Base-by-base conservation (phyloP, 768 basidiomycete genomes). In the Lyophyllum decastes region DNA sequence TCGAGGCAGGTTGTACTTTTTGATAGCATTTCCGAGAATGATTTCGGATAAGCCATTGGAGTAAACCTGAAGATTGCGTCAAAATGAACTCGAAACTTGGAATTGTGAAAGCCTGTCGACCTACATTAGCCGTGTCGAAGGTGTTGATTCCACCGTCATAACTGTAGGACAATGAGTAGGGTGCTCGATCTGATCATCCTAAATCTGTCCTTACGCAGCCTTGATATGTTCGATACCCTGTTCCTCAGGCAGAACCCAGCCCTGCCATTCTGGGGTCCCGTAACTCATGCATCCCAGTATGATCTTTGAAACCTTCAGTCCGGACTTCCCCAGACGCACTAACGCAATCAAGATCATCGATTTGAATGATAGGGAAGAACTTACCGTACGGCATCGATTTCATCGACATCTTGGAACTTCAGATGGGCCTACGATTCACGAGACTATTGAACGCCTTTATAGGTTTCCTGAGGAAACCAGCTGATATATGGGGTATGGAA, bases 11-110 rank as follows among this genome's bases (percentile, higher is more conserved):
- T 84, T 69, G 61, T 82, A 78, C 59, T 83, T 66, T 64, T 87
- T 88, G 72, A 93, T 85, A 2, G 84, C 88, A 61, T 88, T 86
- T 10, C 90, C 90, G 22, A 90, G 75, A 52, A 90, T 78, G 43
- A 81, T 64, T 66, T 92, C 91, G 14, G 85, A 87, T 6, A 74
- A 69, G 2, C 88, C 88, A 61, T 88, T 84, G 0, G 84, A 87
- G 64, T 90, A 90, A 0, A 80, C 75, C 85, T 87, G 35, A 4
- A 16, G 35, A 38, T 38, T 16, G 35, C 14, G 35, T 38, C 14
- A 38, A 38, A 7, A 38, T n/a, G 14, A 38, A 38, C 14, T 9
- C 3, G 9, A 33, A 14, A 7, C 4, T 9, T 14, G 14, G 14
- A 7, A 14, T 38, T 38, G 35, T 16, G 7, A n/a, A n/a, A n/a